These are phyloP conservation scores for Ulota crispa DNA, from an alignment of 225 moss, liverwort and hornwort species.

Conservation along the genomic window DNA sequence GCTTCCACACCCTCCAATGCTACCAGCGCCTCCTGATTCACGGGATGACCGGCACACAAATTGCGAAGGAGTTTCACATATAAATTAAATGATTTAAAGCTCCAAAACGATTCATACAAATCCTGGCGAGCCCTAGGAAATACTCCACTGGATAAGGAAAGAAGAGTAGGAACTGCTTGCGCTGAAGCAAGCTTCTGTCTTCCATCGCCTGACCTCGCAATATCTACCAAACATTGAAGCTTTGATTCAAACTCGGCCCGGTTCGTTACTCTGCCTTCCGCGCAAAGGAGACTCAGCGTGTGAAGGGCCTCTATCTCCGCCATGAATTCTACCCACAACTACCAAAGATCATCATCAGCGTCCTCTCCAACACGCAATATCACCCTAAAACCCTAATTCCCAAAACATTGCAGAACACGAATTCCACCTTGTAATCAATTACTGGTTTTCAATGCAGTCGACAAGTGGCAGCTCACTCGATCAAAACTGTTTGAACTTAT, in stretches of 20 bases:
- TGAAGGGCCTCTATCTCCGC: constrained; percentile 25
- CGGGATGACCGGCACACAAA: constrained; percentile 69
- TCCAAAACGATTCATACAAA: constrained; percentile 16
- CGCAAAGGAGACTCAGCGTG: background rate
- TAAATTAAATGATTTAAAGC: constrained; percentile 29
- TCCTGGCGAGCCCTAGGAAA: constrained; percentile 19
- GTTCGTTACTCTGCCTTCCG: constrained; percentile 15
- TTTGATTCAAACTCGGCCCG: constrained; percentile 35
- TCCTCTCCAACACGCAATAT: background rate
- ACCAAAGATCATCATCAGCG: background rate
- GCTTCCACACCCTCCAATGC: constrained; percentile 34
- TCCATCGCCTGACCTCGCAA: constrained; percentile 60
- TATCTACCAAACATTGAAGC: constrained; percentile 42
- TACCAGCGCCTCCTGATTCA: constrained; percentile 70
- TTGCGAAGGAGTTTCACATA: constrained; percentile 71
- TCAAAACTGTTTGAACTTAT: background rate
- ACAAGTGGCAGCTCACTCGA: background rate
- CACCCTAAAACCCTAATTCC: background rate
- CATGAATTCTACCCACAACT: background rate
- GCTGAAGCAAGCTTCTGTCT: constrained; percentile 57
- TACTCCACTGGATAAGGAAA: constrained; percentile 33
- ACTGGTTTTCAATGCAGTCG: background rate
- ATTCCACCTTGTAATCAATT: background rate
- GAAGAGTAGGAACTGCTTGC: constrained; percentile 41
- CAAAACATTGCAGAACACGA: background rate